These are phyloP conservation scores for Mycena belliarum DNA, from an alignment of 768 basidiomycete genomes.

Conservation along the genomic window DNA sequence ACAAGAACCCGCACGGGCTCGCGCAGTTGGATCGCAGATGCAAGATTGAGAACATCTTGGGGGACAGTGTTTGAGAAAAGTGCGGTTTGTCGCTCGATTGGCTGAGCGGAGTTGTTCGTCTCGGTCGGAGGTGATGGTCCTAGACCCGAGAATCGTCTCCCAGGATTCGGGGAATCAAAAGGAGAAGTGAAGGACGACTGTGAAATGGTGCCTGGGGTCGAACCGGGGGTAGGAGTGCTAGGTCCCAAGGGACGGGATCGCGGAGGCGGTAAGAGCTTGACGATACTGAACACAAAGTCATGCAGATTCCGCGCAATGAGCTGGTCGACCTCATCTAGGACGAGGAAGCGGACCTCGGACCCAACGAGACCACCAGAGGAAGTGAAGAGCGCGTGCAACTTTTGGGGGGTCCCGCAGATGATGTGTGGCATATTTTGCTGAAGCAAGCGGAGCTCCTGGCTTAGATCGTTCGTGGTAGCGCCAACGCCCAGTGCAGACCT, in stretches of 20 bases:
- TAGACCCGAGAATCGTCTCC: slow-evolving; percentile 62
- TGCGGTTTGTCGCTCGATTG: slow-evolving; percentile 84
- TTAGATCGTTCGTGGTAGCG: slow-evolving; percentile 62
- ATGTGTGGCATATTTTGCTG: slow-evolving; percentile 94
- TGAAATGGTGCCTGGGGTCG: slow-evolving; percentile 35
- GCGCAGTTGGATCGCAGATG: slow-evolving; percentile 87
- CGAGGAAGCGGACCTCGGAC: slow-evolving; percentile 87
- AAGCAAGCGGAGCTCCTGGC: slow-evolving; percentile 78
- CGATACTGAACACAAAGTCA: slow-evolving; percentile 92
- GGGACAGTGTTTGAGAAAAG: slow-evolving; percentile 98
- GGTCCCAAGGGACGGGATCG: slow-evolving; percentile 64
- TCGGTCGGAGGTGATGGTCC: slow-evolving; percentile 48
- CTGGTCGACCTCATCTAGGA: slow-evolving; percentile 97
- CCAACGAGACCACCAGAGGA: slow-evolving; percentile 74
- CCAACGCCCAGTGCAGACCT: slow-evolving; percentile 89
- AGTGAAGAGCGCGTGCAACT: slow-evolving; percentile 90
- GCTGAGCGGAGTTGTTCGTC: slow-evolving; percentile 30
- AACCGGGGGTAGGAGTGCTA: slow-evolving; percentile 38
- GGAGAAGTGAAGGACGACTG: slow-evolving; percentile 47
- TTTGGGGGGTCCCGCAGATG: slow-evolving; percentile 96
- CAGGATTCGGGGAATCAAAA: slow-evolving; percentile 44
- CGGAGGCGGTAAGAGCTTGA: slow-evolving; percentile 89
- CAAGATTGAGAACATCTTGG: slow-evolving; percentile 95
- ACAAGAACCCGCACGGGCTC: slow-evolving; percentile 99
- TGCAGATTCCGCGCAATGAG: slow-evolving; percentile 95